These are phyloP conservation scores for Gossypium herbaceum DNA, from an alignment of 345 rosid genomes.

Conservation along the genomic window DNA sequence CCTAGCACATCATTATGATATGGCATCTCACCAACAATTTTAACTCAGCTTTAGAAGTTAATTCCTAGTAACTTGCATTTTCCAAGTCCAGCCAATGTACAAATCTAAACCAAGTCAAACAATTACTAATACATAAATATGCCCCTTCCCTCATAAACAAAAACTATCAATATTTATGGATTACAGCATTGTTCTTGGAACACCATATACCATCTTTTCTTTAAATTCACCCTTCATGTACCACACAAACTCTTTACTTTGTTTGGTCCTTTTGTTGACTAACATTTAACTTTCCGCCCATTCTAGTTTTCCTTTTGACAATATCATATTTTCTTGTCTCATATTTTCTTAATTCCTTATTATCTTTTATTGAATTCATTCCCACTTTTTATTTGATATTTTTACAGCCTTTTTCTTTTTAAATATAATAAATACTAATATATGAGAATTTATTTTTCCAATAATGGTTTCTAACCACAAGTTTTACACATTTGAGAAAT, in stretches of 20 bases:
- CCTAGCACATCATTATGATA: neutral
- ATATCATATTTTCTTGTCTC: neutral
- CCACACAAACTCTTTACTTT: neutral
- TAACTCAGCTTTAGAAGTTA: neutral
- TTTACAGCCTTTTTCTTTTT: too few relatives aligned
- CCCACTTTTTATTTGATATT: neutral
- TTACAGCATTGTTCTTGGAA: too few relatives aligned
- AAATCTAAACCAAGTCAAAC: too few relatives aligned
- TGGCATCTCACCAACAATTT: neutral
- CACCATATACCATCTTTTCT: too few relatives aligned
- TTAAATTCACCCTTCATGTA: neutral
- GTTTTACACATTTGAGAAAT: neutral
- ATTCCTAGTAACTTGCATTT: neutral
- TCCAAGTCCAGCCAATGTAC: neutral
- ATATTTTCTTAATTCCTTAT: neutral
- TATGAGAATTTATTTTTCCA: neutral
- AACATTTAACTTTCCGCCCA: neutral
- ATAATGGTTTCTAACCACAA: neutral
- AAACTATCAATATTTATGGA: too few relatives aligned
- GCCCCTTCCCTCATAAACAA: neutral
- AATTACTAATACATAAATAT: too few relatives aligned
- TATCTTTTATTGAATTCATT: neutral
- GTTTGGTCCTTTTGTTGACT: neutral
- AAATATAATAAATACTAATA: neutral
- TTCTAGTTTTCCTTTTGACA: neutral